phyloP scores from a whole-genome alignment of 176 grass and related monocot genomes.

The Paspalum notatum region DNA sequence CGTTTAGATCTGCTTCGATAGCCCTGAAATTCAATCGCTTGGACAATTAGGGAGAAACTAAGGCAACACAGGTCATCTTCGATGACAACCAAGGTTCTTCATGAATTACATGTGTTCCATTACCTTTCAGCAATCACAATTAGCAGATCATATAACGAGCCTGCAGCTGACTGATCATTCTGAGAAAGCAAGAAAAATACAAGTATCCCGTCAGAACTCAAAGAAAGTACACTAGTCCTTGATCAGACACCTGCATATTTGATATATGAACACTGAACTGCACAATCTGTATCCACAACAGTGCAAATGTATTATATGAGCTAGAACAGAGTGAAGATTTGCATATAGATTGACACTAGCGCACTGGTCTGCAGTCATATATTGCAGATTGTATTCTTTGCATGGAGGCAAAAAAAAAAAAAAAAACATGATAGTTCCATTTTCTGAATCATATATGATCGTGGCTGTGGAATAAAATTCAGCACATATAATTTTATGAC shows the following conservation, averaged over 20 bases:
- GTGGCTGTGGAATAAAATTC: background rate
- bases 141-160: background rate
- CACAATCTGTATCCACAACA: background rate
- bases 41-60: background rate
- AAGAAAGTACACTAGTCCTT: background rate
- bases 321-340: background rate
- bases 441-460: background rate
- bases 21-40: slow-evolving; percentile 18
- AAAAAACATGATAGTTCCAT: background rate
- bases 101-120: background rate
- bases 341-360: background rate
- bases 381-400: background rate
- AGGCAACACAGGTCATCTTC: background rate
- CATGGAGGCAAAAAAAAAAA: background rate
- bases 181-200: slow-evolving; percentile 3
- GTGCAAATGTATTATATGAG: background rate
- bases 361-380: background rate
- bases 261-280: background rate
- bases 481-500: background rate
- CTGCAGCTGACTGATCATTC: background rate
- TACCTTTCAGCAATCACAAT: slow-evolving; percentile 31
- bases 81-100: background rate
- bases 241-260: background rate
- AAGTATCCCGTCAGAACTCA: background rate
- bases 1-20: slow-evolving; percentile 28